These are phyloP conservation scores for Vitis hybrid DNA, from an alignment of 177 flowering plant species.

Conservation along the genomic window DNA sequence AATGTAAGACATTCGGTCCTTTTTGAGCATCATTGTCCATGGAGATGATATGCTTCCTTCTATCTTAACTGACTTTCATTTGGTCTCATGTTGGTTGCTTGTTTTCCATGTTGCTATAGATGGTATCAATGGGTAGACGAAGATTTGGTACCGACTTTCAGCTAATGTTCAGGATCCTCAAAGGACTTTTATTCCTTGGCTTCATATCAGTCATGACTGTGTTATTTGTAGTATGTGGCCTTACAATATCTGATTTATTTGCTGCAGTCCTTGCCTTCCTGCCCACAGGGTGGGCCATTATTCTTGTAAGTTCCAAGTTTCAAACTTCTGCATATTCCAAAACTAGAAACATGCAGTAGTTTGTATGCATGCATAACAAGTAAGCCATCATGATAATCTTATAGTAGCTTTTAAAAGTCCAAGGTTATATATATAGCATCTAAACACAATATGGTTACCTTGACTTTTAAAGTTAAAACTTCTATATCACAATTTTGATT, in stretches of 20 bases:
- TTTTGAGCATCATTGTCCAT: not conserved
- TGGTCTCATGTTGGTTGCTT: not conserved
- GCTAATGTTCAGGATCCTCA: conserved; percentile 94
- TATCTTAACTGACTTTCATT: not conserved
- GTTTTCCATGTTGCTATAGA: conserved; percentile 32
- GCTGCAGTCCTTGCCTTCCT: conserved; percentile 79
- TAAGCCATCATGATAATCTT: not conserved
- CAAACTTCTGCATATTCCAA: not conserved
- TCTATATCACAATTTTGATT: too few relatives aligned
- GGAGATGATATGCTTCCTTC: not conserved
- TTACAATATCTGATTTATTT: conserved; percentile 70
- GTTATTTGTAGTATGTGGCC: conserved; percentile 83
- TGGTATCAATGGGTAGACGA: conserved; percentile 94
- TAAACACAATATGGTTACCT: too few relatives aligned
- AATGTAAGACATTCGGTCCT: not conserved
- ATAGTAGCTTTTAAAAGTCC: too few relatives aligned
- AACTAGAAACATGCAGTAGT: not conserved
- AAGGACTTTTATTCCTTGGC: conserved; percentile 88
- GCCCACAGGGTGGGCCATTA: conserved; percentile 96
- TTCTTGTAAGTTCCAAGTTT: conserved; percentile 61
- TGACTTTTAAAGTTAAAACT: too few relatives aligned
- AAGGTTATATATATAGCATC: too few relatives aligned
- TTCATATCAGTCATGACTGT: conserved; percentile 85
- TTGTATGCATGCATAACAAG: not conserved
- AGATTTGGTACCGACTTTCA: conserved; percentile 89